Evolutionary conservation across 2,329 filamentous ascomycete species (phyloP).

Genomic region (Colletotrichum sp.): DNA sequence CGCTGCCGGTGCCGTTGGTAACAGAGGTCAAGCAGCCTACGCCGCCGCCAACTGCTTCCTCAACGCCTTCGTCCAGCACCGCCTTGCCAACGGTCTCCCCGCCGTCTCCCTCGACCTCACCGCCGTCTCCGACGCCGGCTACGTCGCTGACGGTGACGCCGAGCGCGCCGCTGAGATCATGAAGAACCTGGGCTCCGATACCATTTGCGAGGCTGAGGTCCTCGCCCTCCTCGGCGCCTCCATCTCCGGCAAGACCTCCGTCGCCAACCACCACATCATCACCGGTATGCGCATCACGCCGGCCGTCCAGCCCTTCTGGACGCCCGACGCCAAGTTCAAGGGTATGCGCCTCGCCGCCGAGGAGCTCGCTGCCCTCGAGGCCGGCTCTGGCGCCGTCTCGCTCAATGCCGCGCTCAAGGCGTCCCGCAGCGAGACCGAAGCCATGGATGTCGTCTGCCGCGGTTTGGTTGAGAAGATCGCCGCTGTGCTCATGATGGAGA

Average conservation of each 20-base stretch:
- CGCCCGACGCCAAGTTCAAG: constrained; percentile 59
- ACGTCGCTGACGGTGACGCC: constrained; percentile 51
- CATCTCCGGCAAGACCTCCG: constrained; percentile 46
- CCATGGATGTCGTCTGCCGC: constrained; percentile 47
- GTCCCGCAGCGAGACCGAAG: constrained; percentile 48
- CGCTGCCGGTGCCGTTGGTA: constrained; percentile 55
- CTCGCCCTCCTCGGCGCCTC: constrained; percentile 58
- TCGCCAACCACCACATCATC: constrained; percentile 57
- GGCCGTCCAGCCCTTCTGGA: constrained; percentile 56
- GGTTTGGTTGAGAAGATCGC: constrained; percentile 54
- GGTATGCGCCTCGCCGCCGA: constrained; percentile 48
- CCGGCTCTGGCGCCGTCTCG: constrained; percentile 35
- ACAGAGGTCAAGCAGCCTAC: constrained; percentile 59
- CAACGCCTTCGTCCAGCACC: constrained; percentile 45
- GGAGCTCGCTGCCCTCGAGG: constrained; percentile 39
- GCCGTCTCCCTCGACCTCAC: constrained; percentile 59
- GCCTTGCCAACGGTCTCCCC: constrained; percentile 43
- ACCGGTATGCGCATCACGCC: constrained; percentile 58
- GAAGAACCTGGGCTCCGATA: constrained; percentile 53
- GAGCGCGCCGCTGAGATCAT: constrained; percentile 50
- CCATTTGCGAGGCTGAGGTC: constrained; percentile 58
- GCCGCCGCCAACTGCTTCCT: constrained; percentile 54
- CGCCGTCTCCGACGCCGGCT: constrained; percentile 55
- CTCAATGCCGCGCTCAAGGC: constrained; percentile 49
- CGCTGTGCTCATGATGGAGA: constrained; percentile 52